Conservation (phyloP, 441 rosid genomes). For the Francoa sonchifolia region DNA sequence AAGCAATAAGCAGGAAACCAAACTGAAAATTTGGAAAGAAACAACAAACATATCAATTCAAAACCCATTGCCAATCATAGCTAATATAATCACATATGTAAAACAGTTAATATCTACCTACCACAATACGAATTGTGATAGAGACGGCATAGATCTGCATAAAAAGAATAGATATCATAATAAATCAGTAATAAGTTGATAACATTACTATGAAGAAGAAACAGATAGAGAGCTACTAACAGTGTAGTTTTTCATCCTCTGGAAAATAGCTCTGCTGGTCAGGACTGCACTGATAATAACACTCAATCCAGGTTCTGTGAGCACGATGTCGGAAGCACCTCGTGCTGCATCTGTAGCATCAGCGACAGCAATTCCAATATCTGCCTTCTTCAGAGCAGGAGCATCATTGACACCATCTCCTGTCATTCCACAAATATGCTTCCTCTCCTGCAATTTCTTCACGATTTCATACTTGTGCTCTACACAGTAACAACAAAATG, state of each 20-base stretch:
- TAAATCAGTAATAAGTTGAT: not conserved
- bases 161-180: conserved; percentile 2
- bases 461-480: conserved; percentile 86
- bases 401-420: conserved; percentile 95
- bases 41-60: not conserved
- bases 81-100: not conserved
- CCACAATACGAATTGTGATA: conserved; percentile 93
- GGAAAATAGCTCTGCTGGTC: no score
- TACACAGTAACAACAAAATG: conserved; percentile 9
- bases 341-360: conserved; percentile 91
- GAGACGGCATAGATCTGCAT: conserved; percentile 85
- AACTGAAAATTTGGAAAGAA: conserved; percentile 33
- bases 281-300: conserved; percentile 79
- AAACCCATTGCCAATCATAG: not conserved
- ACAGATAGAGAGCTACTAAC: conserved; percentile 24
- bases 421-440: conserved; percentile 84
- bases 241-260: conserved; percentile 89
- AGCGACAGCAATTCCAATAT: conserved; percentile 87
- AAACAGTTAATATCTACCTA: conserved; percentile 24
- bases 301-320: conserved; percentile 85
- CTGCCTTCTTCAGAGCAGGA: conserved; percentile 91
- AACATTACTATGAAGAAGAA: conserved; percentile 1
- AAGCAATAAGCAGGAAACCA: conserved; percentile 86
- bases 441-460: conserved; percentile 69
- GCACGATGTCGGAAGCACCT: conserved; percentile 77